Evolutionary conservation across 164 flowering plant genomes (phyloP), one percentile per base, ranked within the genome.

Genomic region (Santalum album): DNA sequence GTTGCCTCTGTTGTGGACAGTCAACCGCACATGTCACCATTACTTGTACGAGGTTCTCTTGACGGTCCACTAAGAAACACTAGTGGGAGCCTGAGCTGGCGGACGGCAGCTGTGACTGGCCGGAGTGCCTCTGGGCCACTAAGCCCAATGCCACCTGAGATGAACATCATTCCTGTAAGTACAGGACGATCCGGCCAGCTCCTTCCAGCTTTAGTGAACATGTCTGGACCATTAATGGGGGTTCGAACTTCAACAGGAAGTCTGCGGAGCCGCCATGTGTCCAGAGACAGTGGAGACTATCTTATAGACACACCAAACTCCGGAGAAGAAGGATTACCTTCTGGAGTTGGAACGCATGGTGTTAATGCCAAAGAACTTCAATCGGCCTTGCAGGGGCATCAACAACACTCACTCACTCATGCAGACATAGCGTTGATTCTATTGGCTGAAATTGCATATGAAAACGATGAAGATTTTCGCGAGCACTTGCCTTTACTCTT

Each of bases 11-110:
- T 80, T 53, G 75, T 71, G 43, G 99, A 89, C 59, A 80, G 63
- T 59, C 97, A 87, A 65, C 92, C 97, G 51, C 97, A 94, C 65
- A 90, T 94, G 99, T 94, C 99, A 32, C 97, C 99, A 10, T 66
- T 94, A 59, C 90, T 94, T 53, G 99, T 94, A 24, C 81, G 99
- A 16, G 96, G 97, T 26, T 85, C 99, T 20, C 77, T 94, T 60
- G 99, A 94, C 60, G 96, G 96, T 20, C 96, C 96, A 39, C 70
- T 94, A 2, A 76, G 96, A 65, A 94, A 82, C 63, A 65, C 86
- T 15, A 94, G 96, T 72, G 99, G 99, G 22, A 90, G 81, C 71
- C 68, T 94, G 67, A 94, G 88, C 72, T 94, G 99, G 99, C 65
- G 99, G 56, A 87, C 98, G 24, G 76, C 87, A 17, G 87, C 75